Percentiles rank a stretch among this genome's conserved stretches.
phyloP scores from a whole-genome alignment of 257 asterid species.

The Ilex aquifolium region DNA sequence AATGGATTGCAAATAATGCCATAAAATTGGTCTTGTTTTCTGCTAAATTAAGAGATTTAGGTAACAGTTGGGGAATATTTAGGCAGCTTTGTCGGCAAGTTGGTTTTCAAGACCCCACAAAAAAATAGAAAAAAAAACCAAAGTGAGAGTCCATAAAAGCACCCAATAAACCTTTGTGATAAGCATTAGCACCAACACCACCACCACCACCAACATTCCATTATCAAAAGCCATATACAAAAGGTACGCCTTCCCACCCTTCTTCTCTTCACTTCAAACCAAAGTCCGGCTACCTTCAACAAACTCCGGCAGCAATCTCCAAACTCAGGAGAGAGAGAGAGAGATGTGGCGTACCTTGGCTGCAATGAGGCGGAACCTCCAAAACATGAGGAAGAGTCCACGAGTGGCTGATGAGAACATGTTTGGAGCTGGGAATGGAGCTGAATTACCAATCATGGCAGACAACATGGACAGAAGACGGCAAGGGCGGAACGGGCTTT shows the following conservation, averaged over 20 bases:
- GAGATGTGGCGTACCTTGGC: neutral
- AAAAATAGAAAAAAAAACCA: no score
- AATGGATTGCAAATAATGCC: no score
- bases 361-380: neutral
- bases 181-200: neutral
- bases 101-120: no score
- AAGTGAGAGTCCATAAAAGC: neutral
- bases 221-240: neutral
- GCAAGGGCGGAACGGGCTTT: neutral
- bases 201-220: neutral
- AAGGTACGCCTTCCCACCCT: neutral
- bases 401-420: slow-evolving; percentile 5
- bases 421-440: neutral
- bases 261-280: neutral
- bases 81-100: no score
- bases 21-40: no score
- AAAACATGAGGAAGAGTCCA: neutral
- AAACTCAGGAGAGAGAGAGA: neutral
- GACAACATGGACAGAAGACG: neutral
- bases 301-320: no score
- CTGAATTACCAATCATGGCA: neutral
- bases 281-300: neutral
- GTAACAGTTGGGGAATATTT: no score
- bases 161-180: neutral
- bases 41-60: no score